Conservation (phyloP, 306 rosid species). For the Prunus kanzakura region DNA sequence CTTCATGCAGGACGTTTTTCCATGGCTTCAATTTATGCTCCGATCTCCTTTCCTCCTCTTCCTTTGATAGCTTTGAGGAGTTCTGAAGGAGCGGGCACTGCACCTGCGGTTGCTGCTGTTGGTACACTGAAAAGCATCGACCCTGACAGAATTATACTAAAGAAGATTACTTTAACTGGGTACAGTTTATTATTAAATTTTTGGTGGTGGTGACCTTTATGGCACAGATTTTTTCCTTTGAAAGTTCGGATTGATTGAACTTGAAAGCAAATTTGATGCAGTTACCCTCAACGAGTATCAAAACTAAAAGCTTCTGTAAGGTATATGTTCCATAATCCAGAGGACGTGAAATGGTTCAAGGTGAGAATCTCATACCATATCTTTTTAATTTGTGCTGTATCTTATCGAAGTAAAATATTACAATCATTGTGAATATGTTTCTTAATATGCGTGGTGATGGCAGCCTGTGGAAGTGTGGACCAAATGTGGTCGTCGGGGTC, state of each 20-base stretch:
- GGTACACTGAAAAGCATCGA: slow-evolving; percentile 82
- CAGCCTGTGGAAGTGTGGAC: slow-evolving; percentile 94
- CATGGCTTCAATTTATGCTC: slow-evolving; percentile 84
- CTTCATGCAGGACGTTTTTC: slow-evolving; percentile 90
- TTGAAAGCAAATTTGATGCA: slow-evolving; percentile 35
- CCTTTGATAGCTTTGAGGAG: slow-evolving; percentile 69
- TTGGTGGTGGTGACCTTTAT: not conserved
- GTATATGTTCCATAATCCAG: slow-evolving; percentile 90
- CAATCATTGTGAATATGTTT: slow-evolving; percentile 11
- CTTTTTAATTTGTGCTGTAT: slow-evolving; percentile 8
- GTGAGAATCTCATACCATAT: slow-evolving; percentile 32
- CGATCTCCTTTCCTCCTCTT: slow-evolving; percentile 84
- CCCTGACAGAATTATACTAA: slow-evolving; percentile 79
- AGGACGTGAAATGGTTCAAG: slow-evolving; percentile 96
- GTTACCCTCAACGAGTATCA: slow-evolving; percentile 94
- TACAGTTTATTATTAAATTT: slow-evolving; percentile 20
- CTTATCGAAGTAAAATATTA: not conserved
- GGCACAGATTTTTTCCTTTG: not conserved
- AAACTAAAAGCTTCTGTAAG: slow-evolving; percentile 79
- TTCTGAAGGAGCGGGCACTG: slow-evolving; percentile 38
- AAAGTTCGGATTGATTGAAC: not conserved
- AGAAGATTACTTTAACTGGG: slow-evolving; percentile 92
- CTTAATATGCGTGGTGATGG: slow-evolving; percentile 32
- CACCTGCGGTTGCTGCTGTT: slow-evolving; percentile 67
- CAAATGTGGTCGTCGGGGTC: slow-evolving; percentile 88